Evolutionary conservation across 805 yeast genomes (phyloP), one percentile per base, ranked within the genome.

Genomic region (Candida broadrunensis): DNA sequence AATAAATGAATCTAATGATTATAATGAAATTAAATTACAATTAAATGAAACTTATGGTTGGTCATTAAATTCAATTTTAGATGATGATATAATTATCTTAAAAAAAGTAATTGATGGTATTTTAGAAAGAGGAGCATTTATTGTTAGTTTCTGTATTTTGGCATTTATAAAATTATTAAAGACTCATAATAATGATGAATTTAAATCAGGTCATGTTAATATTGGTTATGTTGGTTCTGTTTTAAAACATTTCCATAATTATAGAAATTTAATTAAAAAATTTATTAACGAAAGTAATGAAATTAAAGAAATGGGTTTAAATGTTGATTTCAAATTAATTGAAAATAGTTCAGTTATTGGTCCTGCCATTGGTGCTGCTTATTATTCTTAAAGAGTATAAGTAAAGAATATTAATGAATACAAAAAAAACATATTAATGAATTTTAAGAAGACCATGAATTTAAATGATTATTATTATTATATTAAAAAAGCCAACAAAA

Each of bases 141-240:
- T 73, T 5, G 58, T 76, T 20, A 65, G 78, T 5, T 49, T 63
- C n/a, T 51, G 72, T 7, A 51, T 77, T 2, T 52, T 72, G 14
- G 68, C 76, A 5, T 61, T 63, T 35, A 48, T 56, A 40, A 61
- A 56, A 48, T 63, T 55, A 39, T 51, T 56, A 39, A 48, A 41
- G 5, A 24, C 40, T 14, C 57, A 55, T 36, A 54, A 54, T 26
- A 50, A 51, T 38, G 56, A 58, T 18, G 47, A 51, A 13, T 42
- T 45, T 15, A 48, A 54, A 4, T 36, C 38, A n/a, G 41, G 44
- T n/a, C 38, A 50, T 23, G 46, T 73, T 21, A 55, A 54, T 4
- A 67, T 78, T 16, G 73, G 77, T 9, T 78, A 62, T 48, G 75
- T 76, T 20, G 84, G 84, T 1, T 72, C 80, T 1, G 72, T 78